These are phyloP conservation scores for Umbelopsis sp. DNA, from an alignment of 371 early-diverging fungal genomes.

Conservation along the genomic window DNA sequence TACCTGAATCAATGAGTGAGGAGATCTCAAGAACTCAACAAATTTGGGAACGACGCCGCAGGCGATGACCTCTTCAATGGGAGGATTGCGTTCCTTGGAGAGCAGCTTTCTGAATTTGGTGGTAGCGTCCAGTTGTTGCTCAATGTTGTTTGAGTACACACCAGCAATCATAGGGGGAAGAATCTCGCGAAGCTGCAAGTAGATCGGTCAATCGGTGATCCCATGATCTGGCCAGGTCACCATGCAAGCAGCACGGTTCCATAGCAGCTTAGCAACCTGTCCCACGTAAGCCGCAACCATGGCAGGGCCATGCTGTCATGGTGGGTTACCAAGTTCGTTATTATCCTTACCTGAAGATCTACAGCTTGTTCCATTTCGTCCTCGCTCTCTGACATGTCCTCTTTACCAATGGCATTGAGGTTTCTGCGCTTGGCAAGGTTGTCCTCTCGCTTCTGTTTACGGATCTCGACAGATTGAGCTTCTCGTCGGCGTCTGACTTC, in stretches of 20 bases:
- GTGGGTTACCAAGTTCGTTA: too few species aligned
- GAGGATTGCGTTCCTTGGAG: constrained; percentile 97
- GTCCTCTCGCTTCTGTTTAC: constrained; percentile 96
- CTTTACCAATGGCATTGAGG: constrained; percentile 57
- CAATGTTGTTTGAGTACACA: constrained; percentile 53
- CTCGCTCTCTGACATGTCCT: constrained; percentile 75
- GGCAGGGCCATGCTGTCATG: too few species aligned
- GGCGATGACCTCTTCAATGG: constrained; percentile 96
- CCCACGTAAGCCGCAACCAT: not conserved
- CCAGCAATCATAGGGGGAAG: constrained; percentile 14
- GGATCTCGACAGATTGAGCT: constrained; percentile 89
- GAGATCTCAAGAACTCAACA: constrained; percentile 89
- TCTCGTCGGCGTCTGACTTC: constrained; percentile 92
- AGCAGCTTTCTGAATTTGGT: constrained; percentile 96
- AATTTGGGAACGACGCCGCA: constrained; percentile 96
- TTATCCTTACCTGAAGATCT: constrained; percentile 48
- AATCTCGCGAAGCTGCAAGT: constrained; percentile 12
- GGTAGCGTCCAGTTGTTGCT: constrained; percentile 85
- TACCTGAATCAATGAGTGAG: constrained; percentile 89
- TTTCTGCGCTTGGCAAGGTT: constrained; percentile 92
- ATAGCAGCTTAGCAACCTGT: not conserved
- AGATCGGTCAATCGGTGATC: not conserved
- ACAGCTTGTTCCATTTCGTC: constrained; percentile 67
- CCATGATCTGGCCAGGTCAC: not conserved
- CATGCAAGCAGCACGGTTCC: not conserved